A percentile compares a stretch with the other conserved stretches of the same genome.
Conservation (phyloP, 805 yeast species). For the Kuraishia cidri region DNA sequence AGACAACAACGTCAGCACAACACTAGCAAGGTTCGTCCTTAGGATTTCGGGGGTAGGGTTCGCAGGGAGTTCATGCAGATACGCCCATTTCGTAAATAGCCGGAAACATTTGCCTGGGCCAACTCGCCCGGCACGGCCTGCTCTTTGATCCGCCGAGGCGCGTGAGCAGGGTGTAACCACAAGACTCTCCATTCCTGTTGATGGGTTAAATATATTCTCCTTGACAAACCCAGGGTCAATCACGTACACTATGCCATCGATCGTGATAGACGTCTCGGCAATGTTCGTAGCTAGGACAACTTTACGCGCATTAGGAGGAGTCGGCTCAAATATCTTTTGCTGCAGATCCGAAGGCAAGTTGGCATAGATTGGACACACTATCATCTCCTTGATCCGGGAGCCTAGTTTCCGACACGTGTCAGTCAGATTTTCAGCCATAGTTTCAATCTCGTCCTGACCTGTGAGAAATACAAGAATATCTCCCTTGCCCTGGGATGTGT, state of each 20-base stretch:
- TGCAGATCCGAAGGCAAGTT: slow-evolving; percentile 85
- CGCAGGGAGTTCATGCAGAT: slow-evolving; percentile 62
- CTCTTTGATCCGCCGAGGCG: slow-evolving; percentile 94
- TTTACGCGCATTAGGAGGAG: slow-evolving; percentile 72
- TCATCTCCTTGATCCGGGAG: slow-evolving; percentile 45
- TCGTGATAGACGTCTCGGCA: slow-evolving; percentile 94
- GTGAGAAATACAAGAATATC: slow-evolving; percentile 88
- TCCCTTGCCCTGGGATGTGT: slow-evolving; percentile 61
- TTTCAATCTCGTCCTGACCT: slow-evolving; percentile 95
- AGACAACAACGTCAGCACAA: slow-evolving; percentile 68
- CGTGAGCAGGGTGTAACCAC: slow-evolving; percentile 83
- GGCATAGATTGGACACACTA: slow-evolving; percentile 85
- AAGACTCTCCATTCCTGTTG: slow-evolving; percentile 82
- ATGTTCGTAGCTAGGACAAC: slow-evolving; percentile 93
- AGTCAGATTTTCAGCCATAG: slow-evolving; percentile 58
- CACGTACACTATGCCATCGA: slow-evolving; percentile 91
- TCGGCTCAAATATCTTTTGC: slow-evolving; percentile 73
- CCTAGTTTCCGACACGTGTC: slow-evolving; percentile 65
- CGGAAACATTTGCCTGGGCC: slow-evolving; percentile 95
- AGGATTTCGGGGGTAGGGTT: slow-evolving; percentile 91
- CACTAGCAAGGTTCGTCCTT: slow-evolving; percentile 70
- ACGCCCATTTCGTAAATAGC: slow-evolving; percentile 78
- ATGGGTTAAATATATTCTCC: slow-evolving; percentile 81
- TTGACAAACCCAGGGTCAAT: slow-evolving; percentile 94
- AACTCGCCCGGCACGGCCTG: slow-evolving; percentile 97